Evolutionary conservation across 768 basidiomycete genomes (phyloP).

Genomic region (Phlegmacium glaucopus): DNA sequence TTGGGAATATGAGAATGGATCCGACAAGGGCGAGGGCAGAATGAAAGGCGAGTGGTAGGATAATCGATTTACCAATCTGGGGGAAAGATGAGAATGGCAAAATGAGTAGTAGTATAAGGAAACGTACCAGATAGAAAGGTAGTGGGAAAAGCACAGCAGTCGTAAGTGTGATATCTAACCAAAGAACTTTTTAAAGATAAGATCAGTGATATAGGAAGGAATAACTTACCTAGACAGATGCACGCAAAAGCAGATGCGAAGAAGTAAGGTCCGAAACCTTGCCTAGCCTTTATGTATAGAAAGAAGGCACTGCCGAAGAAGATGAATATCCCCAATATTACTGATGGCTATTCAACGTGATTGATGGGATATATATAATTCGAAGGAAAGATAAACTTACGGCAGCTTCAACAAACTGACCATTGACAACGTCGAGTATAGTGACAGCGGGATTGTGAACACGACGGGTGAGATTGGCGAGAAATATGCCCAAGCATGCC

Average conservation of each 20-base stretch:
- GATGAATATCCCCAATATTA: conserved; percentile 60
- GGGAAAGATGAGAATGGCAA: too few relatives aligned
- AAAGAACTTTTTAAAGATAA: not conserved
- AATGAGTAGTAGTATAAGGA: not conserved
- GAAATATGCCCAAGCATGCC: conserved; percentile 60
- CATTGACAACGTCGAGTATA: conserved; percentile 38
- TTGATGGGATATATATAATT: not conserved
- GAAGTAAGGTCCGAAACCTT: conserved; percentile 62
- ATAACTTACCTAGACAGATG: conserved; percentile 48
- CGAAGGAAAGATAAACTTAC: conserved; percentile 19
- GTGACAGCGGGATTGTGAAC: conserved; percentile 37
- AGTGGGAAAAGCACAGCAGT: conserved; percentile 62
- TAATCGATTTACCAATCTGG: conserved; percentile 43
- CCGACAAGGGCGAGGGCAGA: conserved; percentile 49
- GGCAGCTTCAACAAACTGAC: conserved; percentile 52
- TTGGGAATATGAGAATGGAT: conserved; percentile 59
- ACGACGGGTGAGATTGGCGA: conserved; percentile 55
- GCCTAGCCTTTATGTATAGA: conserved; percentile 54
- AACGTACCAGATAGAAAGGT: conserved; percentile 46
- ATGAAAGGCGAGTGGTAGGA: conserved; percentile 60
- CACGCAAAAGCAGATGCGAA: conserved; percentile 56
- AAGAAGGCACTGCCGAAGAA: conserved; percentile 57
- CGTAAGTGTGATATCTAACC: conserved; percentile 55
- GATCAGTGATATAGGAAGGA: not conserved
- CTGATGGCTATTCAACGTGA: conserved; percentile 41